Base-by-base conservation (phyloP, 805 yeast genomes). In the Kuraishia capsulata region DNA sequence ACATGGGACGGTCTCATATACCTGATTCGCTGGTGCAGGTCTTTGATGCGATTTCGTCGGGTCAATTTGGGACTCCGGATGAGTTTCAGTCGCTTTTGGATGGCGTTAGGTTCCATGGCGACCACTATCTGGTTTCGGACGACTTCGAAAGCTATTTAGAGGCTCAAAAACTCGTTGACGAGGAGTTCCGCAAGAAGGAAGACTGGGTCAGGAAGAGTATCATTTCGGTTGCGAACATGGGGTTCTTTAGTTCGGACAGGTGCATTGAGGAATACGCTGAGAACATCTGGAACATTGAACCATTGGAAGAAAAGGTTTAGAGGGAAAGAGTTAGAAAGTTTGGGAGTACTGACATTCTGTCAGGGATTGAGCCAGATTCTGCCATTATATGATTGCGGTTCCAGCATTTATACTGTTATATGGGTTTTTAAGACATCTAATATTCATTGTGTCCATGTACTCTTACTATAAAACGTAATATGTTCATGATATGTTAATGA, bases 221-320 rank as follows among this genome's bases (percentile, higher is more conserved):
- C 43, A 59, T 69, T 44, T 75, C 83, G 49, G 96, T 88, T 40
- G 94, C 97, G 39, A 85, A 85, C 57, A 83, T 85, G 81, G 97
- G 97, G 5, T 89, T 86, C 73, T 88, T 88, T 66, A 74, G 85
- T 44, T 78, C 89, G 44, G 97, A 88, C 59, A 72, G 97, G 61
- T 86, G 95, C 57, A 83, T 88, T 53, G 82, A 80, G 51, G 96
- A 88, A 58, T 88, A 88, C 49, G 95, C 96, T 25, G 96, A 85
- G 47, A 74, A 79, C 44, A 87, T 88, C 52, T 88, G 97, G 97
- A 82, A 88, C 53, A 75, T 87, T 44, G 96, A 88, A 64, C 94
- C 96, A 3, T 52, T 65, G 43, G 56, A 45, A 39, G 51, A 47
- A 18, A 45, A 41, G 30, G 51, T 44, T 17, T 41, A 30, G n/a